Evolutionary conservation across 352 stramenopile species (phyloP).

Genomic region (Pythium aphanidermatum): DNA sequence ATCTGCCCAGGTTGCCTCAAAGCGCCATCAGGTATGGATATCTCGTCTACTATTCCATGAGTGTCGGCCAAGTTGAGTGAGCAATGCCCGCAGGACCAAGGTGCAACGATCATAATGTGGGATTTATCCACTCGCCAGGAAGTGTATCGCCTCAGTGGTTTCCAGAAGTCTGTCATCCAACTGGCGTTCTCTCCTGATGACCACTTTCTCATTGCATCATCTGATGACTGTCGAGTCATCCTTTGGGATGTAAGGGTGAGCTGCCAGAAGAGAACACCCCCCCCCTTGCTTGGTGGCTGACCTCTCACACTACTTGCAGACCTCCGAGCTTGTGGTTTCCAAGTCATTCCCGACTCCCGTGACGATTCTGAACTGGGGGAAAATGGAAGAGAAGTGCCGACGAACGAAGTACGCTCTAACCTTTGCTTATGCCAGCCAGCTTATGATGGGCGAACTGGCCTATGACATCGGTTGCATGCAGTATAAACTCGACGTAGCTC

Average conservation of each 20-base stretch:
- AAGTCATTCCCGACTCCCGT: slow-evolving; percentile 58
- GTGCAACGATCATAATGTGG: slow-evolving; percentile 41
- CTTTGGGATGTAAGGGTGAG: slow-evolving; percentile 71
- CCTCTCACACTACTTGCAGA: slow-evolving; percentile 27
- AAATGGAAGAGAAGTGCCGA: slow-evolving; percentile 57
- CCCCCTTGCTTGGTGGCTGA: too few relatives aligned
- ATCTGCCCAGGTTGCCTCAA: slow-evolving; percentile 22
- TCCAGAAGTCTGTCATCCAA: slow-evolving; percentile 55
- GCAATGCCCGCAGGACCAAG: slow-evolving; percentile 20
- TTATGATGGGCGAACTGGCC: slow-evolving; percentile 50
- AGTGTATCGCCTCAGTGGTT: slow-evolving; percentile 50
- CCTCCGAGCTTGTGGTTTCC: slow-evolving; percentile 58
- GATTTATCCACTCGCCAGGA: slow-evolving; percentile 33
- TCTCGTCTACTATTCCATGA: neutral
- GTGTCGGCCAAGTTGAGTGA: neutral
- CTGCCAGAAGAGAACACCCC: too few relatives aligned
- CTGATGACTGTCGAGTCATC: slow-evolving; percentile 58
- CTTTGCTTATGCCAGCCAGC: slow-evolving; percentile 63
- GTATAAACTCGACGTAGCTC: slow-evolving; percentile 62
- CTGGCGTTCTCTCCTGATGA: slow-evolving; percentile 74
- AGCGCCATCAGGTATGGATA: slow-evolving; percentile 14
- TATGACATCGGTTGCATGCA: slow-evolving; percentile 78
- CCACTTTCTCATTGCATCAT: slow-evolving; percentile 62
- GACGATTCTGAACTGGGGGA: slow-evolving; percentile 65
- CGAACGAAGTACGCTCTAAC: slow-evolving; percentile 63